A percentile compares a stretch with the other conserved stretches of the same genome.
Evolutionary conservation across 805 yeast species (phyloP).

Genomic region (Maudiozyma turicensis): DNA sequence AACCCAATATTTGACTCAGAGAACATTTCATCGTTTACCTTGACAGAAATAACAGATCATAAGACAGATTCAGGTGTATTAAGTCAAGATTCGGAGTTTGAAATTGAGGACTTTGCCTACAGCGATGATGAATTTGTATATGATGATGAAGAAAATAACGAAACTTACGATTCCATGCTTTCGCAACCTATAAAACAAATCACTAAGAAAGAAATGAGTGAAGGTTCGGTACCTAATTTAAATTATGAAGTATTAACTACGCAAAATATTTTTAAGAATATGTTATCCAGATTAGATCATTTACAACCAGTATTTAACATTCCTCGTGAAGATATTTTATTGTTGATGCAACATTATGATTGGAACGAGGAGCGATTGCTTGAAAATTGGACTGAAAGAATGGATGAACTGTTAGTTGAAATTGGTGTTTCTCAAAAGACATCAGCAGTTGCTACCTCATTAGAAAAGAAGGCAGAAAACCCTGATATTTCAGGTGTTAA

Average conservation of each 20-base stretch:
- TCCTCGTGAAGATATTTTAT: constrained; percentile 29
- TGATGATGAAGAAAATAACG: constrained; percentile 5
- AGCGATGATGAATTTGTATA: constrained; percentile 12
- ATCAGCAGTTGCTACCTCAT: too few relatives aligned
- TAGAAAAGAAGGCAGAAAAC: neutral
- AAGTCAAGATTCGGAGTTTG: constrained; percentile 18
- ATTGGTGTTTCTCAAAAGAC: constrained; percentile 26
- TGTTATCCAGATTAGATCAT: constrained; percentile 20
- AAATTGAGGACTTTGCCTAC: constrained; percentile 13
- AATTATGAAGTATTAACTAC: constrained; percentile 29
- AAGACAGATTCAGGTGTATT: neutral
- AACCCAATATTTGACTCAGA: neutral
- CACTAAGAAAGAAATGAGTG: constrained; percentile 9
- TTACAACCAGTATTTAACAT: constrained; percentile 23
- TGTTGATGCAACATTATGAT: constrained; percentile 38
- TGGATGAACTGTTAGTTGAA: constrained; percentile 27
- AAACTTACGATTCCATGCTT: constrained; percentile 10
- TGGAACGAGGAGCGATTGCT: constrained; percentile 54
- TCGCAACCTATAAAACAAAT: constrained; percentile 7
- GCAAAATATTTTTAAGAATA: constrained; percentile 23
- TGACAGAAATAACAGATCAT: neutral
- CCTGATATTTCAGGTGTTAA: neutral
- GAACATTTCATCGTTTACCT: constrained; percentile 1
- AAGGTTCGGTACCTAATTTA: constrained; percentile 18
- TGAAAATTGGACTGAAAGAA: constrained; percentile 43